These are phyloP conservation scores for Tolypocladium endophyticum DNA, from an alignment of 2,329 filamentous ascomycete genomes.

Conservation along the genomic window DNA sequence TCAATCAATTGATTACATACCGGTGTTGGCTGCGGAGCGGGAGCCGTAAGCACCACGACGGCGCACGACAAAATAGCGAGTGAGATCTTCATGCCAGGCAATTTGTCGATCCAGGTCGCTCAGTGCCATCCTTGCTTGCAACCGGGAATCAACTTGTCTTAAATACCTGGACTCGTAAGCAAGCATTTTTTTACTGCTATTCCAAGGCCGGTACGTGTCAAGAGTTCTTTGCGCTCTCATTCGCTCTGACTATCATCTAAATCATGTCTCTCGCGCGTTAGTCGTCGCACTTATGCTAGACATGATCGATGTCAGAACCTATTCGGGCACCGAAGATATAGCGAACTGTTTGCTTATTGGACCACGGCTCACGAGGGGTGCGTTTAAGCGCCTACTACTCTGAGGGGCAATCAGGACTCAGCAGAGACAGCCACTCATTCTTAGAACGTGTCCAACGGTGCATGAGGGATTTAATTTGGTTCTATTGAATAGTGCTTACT, in stretches of 20 bases:
- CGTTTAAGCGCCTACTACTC: background rate
- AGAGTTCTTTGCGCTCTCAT: background rate
- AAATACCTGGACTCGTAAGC: background rate
- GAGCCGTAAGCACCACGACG: slow-evolving; percentile 14
- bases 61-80: slow-evolving; percentile 13
- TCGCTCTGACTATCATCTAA: background rate
- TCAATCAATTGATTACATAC: slow-evolving; percentile 7
- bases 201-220: background rate
- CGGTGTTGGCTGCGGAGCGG: slow-evolving; percentile 13
- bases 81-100: slow-evolving; percentile 18
- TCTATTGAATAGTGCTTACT: background rate
- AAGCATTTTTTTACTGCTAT: background rate
- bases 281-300: background rate
- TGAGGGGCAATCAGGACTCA: background rate
- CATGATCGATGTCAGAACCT: background rate
- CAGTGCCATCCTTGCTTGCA: fast-evolving
- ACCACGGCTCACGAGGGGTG: background rate
- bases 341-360: background rate
- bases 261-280: background rate
- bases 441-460: background rate
- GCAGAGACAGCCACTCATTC: background rate
- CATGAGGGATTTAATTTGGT: background rate
- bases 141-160: background rate
- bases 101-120: background rate
- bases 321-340: background rate